Percentiles rank a stretch among this genome's conserved stretches.
Conservation (phyloP, 2,329 filamentous ascomycete genomes). For the Claviceps quebecensis region DNA sequence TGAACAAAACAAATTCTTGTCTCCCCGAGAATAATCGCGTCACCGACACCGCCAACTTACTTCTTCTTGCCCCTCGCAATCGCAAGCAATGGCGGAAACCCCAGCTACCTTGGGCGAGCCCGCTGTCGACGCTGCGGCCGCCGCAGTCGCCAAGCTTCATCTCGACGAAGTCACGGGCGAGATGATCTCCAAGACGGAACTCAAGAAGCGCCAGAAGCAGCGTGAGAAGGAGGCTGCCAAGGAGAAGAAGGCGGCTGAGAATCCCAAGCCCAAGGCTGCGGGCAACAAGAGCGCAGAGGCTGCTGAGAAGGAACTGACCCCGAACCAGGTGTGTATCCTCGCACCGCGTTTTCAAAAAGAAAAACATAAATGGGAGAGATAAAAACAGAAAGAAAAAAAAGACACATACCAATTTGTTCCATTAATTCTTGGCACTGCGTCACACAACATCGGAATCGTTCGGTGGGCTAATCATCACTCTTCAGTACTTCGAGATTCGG, state of each 20-base stretch:
- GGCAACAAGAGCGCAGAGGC: constrained; percentile 44
- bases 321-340: constrained; percentile 29
- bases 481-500: constrained; percentile 81
- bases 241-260: constrained; percentile 66
- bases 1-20: too few species aligned
- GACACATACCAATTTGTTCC: not conserved
- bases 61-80: not conserved
- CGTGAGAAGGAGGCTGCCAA: constrained; percentile 79
- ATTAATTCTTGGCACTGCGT: not conserved
- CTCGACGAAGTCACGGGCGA: constrained; percentile 92
- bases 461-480: not conserved
- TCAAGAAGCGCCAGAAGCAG: constrained; percentile 94
- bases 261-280: constrained; percentile 49
- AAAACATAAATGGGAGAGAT: not conserved
- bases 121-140: constrained; percentile 36
- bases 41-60: too few species aligned
- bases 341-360: not conserved
- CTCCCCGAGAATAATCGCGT: too few species aligned
- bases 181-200: constrained; percentile 65
- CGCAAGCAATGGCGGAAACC: constrained; percentile 19
- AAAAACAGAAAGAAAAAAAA: not conserved
- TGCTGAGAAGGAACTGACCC: constrained; percentile 40
- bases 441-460: not conserved
- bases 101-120: constrained; percentile 18
- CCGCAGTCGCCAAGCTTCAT: constrained; percentile 56